Conservation (phyloP, 768 basidiomycete genomes). For the Trametes villosa region DNA sequence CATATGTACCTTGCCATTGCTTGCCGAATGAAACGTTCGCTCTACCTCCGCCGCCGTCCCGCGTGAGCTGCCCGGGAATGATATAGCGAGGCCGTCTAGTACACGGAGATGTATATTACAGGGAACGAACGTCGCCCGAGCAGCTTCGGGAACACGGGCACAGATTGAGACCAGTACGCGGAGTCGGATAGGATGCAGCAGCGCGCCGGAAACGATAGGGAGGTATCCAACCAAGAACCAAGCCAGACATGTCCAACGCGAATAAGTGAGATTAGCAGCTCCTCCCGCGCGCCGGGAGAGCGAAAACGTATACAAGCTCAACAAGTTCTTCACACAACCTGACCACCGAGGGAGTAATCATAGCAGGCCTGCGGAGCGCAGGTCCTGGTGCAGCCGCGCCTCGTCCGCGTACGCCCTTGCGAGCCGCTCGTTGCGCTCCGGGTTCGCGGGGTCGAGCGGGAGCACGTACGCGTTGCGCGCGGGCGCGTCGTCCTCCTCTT, state of each 20-base stretch:
- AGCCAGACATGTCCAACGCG: not conserved
- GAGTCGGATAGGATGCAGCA: not conserved
- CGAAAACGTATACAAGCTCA: slow-evolving; percentile 18
- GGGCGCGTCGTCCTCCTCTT: slow-evolving; percentile 10
- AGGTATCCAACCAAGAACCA: not conserved
- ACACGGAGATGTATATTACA: slow-evolving; percentile 19
- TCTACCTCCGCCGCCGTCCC: too few relatives aligned
- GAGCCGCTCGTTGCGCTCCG: slow-evolving; percentile 46
- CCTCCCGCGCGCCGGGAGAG: not conserved
- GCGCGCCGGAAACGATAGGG: not conserved
- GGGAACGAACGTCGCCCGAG: slow-evolving; percentile 4
- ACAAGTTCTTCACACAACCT: too few relatives aligned
- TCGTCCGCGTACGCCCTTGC: slow-evolving; percentile 57
- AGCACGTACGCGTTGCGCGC: slow-evolving; percentile 43
- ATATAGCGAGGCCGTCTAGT: not conserved
- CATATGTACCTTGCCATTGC: slow-evolving; percentile 5
- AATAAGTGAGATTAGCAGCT: slow-evolving; percentile 11
- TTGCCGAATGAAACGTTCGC: not conserved
- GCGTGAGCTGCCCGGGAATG: too few relatives aligned
- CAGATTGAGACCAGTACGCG: not conserved
- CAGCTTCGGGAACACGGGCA: too few relatives aligned
- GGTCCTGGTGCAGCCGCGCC: slow-evolving; percentile 57
- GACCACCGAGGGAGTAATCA: too few relatives aligned
- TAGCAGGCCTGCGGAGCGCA: slow-evolving; percentile 68
- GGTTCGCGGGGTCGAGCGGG: slow-evolving; percentile 44